Percentiles rank a stretch among this genome's conserved stretches.
Conservation (phyloP, 2,329 filamentous ascomycete species). For the Curvularia lunata region DNA sequence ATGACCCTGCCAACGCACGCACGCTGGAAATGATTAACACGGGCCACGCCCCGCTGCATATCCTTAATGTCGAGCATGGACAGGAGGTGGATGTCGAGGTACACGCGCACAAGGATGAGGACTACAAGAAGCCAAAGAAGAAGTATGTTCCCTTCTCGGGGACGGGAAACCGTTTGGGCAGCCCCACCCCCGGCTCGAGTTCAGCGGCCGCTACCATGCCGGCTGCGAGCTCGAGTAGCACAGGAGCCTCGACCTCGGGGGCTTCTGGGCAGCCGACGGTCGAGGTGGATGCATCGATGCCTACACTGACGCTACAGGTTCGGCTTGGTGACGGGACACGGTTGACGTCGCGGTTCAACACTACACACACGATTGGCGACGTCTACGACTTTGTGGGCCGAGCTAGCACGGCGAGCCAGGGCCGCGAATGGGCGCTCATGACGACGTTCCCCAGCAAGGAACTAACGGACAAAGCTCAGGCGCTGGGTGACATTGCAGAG, state of each 20-base stretch:
- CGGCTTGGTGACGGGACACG: slow-evolving; percentile 79
- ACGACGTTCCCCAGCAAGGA: slow-evolving; percentile 87
- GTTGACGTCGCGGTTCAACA: slow-evolving; percentile 81
- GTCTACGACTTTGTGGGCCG: slow-evolving; percentile 76
- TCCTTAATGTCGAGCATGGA: slow-evolving; percentile 77
- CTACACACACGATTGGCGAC: slow-evolving; percentile 76
- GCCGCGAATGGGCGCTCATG: slow-evolving; percentile 73
- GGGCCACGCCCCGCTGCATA: slow-evolving; percentile 75
- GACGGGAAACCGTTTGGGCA: slow-evolving; percentile 74
- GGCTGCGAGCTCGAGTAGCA: slow-evolving; percentile 43
- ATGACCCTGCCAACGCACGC: slow-evolving; percentile 75
- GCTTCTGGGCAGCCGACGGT: slow-evolving; percentile 53
- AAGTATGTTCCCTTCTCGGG: slow-evolving; percentile 78
- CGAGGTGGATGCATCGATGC: slow-evolving; percentile 68
- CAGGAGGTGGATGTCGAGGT: slow-evolving; percentile 82
- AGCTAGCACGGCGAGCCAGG: slow-evolving; percentile 63
- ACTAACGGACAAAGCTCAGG: slow-evolving; percentile 67
- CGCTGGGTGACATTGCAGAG: slow-evolving; percentile 56
- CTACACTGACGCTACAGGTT: slow-evolving; percentile 74
- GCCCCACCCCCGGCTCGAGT: slow-evolving; percentile 71
- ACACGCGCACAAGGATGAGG: slow-evolving; percentile 73
- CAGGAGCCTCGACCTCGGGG: slow-evolving; percentile 33
- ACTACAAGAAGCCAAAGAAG: slow-evolving; percentile 75
- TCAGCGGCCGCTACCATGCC: slow-evolving; percentile 44
- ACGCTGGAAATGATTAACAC: slow-evolving; percentile 78